Conservation (phyloP, 2,329 filamentous ascomycete species). For the Fusarium nurragi region DNA sequence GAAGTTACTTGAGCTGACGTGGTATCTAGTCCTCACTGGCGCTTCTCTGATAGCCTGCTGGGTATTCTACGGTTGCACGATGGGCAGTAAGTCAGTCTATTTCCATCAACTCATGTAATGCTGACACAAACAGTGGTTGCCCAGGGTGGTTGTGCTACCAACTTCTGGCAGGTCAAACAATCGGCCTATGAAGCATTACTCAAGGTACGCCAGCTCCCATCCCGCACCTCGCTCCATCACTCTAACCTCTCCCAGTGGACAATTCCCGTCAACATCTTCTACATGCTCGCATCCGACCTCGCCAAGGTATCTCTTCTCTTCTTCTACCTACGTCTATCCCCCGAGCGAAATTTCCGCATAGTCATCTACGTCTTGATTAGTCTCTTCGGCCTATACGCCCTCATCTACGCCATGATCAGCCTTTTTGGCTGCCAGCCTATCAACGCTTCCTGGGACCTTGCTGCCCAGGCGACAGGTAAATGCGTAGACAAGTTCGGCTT, state of each 20-base stretch:
- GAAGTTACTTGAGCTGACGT: background rate
- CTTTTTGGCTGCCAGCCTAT: constrained; percentile 38
- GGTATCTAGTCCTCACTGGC: constrained; percentile 16
- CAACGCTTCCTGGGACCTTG: constrained; percentile 37
- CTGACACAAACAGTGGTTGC: constrained; percentile 22
- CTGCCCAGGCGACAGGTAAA: constrained; percentile 30
- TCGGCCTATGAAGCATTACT: constrained; percentile 23
- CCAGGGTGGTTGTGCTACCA: constrained; percentile 30
- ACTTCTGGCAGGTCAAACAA: constrained; percentile 36
- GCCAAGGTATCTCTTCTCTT: constrained; percentile 40
- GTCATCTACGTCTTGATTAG: constrained; percentile 10
- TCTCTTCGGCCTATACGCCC: constrained; percentile 26
- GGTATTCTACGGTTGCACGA: constrained; percentile 38
- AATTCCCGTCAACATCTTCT: constrained; percentile 40
- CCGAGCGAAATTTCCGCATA: constrained; percentile 32
- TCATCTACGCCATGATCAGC: constrained; percentile 39
- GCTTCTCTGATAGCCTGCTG: constrained; percentile 36
- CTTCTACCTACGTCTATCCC: constrained; percentile 37
- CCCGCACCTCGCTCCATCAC: accelerated
- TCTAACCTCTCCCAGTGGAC: constrained; percentile 29
- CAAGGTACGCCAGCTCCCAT: background rate
- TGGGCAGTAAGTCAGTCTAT: constrained; percentile 28
- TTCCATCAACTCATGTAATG: accelerated
- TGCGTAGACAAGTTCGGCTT: constrained; percentile 41
- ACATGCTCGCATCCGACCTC: constrained; percentile 39